Evolutionary conservation across 352 stramenopile genomes (phyloP).

Genomic region (Poterioochromonas sp.): DNA sequence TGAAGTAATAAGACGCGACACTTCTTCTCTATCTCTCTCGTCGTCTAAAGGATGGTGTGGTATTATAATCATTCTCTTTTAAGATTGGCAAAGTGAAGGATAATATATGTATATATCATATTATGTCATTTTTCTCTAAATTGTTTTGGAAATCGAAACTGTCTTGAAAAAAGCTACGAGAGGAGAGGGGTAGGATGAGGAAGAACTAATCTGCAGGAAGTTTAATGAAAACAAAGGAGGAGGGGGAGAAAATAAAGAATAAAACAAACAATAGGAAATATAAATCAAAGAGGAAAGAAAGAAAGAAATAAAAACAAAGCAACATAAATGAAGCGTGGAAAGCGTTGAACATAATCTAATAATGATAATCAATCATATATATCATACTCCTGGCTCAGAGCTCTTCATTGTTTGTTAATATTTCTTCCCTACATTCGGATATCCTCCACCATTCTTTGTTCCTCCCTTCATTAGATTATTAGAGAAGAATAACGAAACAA

Average conservation of each 20-base stretch:
- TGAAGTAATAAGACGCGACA: background rate
- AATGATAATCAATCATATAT: too few relatives aligned
- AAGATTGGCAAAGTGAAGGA: background rate
- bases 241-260: too few relatives aligned
- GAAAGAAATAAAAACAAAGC: too few relatives aligned
- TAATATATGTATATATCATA: background rate
- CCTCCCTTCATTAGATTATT: background rate
- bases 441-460: background rate
- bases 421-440: too few relatives aligned
- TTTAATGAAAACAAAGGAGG: too few relatives aligned
- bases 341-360: too few relatives aligned
- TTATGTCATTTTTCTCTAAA: background rate
- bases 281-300: too few relatives aligned
- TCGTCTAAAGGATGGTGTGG: background rate
- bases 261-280: too few relatives aligned
- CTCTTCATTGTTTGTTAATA: background rate
- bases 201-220: too few relatives aligned
- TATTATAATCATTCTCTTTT: background rate
- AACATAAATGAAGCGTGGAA: too few relatives aligned
- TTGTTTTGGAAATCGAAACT: background rate
- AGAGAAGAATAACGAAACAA: too few relatives aligned
- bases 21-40: background rate
- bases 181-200: background rate
- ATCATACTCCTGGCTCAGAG: background rate
- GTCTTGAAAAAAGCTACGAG: background rate